These are phyloP conservation scores for Amaranthus tricolor DNA, from an alignment of 179 eudicot species.

Conservation along the genomic window DNA sequence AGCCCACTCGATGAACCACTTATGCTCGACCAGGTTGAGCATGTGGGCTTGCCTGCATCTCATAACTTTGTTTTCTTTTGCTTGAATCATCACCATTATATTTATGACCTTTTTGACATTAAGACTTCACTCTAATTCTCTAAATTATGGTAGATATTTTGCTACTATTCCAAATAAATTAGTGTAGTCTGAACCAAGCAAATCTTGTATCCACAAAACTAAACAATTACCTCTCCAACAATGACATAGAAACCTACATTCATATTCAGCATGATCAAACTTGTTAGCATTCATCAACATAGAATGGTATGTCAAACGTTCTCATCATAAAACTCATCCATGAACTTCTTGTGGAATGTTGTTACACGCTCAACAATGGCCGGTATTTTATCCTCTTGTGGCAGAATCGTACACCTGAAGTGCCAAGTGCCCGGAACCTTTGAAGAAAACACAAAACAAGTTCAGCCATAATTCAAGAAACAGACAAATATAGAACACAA, in stretches of 20 bases:
- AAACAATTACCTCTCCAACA: background rate
- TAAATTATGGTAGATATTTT: too few relatives aligned
- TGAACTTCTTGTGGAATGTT: slow-evolving; percentile 68
- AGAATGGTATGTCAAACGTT: too few relatives aligned
- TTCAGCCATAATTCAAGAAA: background rate
- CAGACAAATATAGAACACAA: background rate
- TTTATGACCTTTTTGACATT: too few relatives aligned
- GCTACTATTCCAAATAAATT: too few relatives aligned
- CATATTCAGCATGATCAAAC: background rate
- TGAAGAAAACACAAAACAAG: slow-evolving; percentile 7
- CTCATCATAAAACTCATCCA: slow-evolving; percentile 67
- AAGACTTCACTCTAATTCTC: too few relatives aligned
- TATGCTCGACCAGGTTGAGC: too few relatives aligned
- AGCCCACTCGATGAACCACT: too few relatives aligned
- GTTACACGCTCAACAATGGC: slow-evolving; percentile 70
- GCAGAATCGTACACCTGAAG: slow-evolving; percentile 86
- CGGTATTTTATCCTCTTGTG: slow-evolving; percentile 90
- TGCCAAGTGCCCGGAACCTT: slow-evolving; percentile 97
- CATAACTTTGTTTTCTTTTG: too few relatives aligned
- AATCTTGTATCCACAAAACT: too few relatives aligned
- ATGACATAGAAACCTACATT: background rate
- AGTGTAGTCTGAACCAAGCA: too few relatives aligned
- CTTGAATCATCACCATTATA: too few relatives aligned
- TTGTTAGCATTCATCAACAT: background rate
- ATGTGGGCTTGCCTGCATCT: too few relatives aligned